phyloP scores from a whole-genome alignment of 164 flowering plant genomes.

The Stephania cephalantha region DNA sequence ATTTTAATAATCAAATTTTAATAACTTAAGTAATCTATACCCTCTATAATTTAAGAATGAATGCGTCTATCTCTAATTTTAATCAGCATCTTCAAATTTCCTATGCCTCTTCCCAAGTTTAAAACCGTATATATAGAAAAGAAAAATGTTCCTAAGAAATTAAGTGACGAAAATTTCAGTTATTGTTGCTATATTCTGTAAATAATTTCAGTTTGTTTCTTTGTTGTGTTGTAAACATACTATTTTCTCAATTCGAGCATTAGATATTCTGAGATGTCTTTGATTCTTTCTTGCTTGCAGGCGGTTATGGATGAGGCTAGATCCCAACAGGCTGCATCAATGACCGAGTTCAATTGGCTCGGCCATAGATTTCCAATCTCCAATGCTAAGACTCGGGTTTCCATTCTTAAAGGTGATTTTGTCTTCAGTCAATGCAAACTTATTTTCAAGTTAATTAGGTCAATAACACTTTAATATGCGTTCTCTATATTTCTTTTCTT shows the following conservation, averaged over 20 bases:
- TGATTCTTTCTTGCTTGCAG: slow-evolving; percentile 27
- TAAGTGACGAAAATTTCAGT: background rate
- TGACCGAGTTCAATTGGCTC: slow-evolving; percentile 90
- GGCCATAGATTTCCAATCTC: slow-evolving; percentile 87
- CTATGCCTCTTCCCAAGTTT: no score
- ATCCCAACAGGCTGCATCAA: slow-evolving; percentile 88
- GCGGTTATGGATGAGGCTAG: slow-evolving; percentile 96
- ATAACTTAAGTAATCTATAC: background rate
- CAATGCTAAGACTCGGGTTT: slow-evolving; percentile 86
- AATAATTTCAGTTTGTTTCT: background rate
- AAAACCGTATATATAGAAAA: no score
- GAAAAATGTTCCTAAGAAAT: no score
- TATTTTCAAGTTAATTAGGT: background rate
- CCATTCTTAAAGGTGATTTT: slow-evolving; percentile 73
- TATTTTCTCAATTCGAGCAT: background rate
- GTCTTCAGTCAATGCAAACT: background rate
- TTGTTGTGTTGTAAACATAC: background rate
- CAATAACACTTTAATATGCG: background rate
- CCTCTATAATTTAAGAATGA: no score
- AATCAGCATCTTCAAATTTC: no score
- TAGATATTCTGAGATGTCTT: background rate
- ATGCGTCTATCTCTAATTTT: no score
- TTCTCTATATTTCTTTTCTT: no score
- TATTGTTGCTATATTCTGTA: background rate
- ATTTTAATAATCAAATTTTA: background rate